Evolutionary conservation across 345 rosid species (phyloP), one percentile per base, ranked within the genome.

Genomic region (Gossypium longicalyx): DNA sequence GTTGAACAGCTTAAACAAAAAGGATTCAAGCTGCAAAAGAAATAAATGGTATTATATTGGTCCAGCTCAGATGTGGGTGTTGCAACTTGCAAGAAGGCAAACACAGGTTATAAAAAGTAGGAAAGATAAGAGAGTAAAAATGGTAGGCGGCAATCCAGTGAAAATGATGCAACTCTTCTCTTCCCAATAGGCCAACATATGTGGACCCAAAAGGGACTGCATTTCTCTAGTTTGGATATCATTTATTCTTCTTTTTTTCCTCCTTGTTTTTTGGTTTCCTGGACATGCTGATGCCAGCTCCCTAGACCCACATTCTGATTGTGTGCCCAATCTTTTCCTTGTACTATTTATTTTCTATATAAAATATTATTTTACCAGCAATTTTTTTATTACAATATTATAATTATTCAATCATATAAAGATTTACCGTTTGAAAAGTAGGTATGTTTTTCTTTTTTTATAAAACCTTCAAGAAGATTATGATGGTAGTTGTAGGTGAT

Each of bases 121-220:
- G 15, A 56, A 56, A 69, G 23, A 23, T 63, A 69, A 43, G 25
- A 60, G 47, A 67, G 76, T 7, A 1, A 17, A 6, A 6, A 8
- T 45, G 44, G 71, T 9, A 13, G 80, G 77, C 82, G 62, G 77
- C 86, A 79, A 78, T 82, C 88, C 84, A 77, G 60, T 75, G 78
- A 82, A 80, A 82, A 75, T 71, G 82, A 81, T 70, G 29, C 22
- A 65, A 48, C 83, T 60, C 82, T 73, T 75, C 44, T 64, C 75
- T 69, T 80, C 70, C 57, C 34, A 34, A 78, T 80, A 79, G 75
- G 57, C 22, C 10, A 49, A 65, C 52, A 48, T 7, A 56, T 7
- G 82, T 73, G 81, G 82, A 74, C 73, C 82, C 63, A 4, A 8
- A 22, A 43, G 13, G 12, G 13, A 34, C 44, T 74, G 54, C 76